Conservation (phyloP, 2,329 filamentous ascomycete genomes). For the Clonostachys rosea region DNA sequence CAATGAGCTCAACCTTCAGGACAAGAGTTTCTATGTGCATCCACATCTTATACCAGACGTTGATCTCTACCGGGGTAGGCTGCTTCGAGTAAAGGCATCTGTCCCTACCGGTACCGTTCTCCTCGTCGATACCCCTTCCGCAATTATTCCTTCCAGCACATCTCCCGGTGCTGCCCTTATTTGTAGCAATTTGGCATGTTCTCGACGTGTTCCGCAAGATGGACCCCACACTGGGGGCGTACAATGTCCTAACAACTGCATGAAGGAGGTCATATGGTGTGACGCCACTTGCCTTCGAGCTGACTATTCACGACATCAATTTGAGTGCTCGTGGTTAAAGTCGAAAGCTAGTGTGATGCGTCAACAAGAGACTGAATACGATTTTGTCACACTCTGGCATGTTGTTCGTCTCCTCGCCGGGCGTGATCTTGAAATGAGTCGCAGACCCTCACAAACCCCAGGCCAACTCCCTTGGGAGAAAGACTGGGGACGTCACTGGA, state of each 20-base stretch:
- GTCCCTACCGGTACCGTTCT: constrained; percentile 15
- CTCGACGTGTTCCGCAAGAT: constrained; percentile 6
- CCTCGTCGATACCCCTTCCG: constrained; percentile 17
- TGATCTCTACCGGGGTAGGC: constrained; percentile 15
- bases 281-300: constrained; percentile 9
- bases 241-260: constrained; percentile 10
- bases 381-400: constrained; percentile 19
- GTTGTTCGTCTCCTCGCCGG: constrained; percentile 17
- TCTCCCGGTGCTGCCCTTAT: constrained; percentile 9
- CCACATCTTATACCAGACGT: constrained; percentile 12
- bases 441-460: background rate
- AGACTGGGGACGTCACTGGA: constrained; percentile 15
- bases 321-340: constrained; percentile 17
- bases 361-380: constrained; percentile 11
- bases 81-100: constrained; percentile 12
- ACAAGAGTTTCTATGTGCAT: constrained; percentile 12
- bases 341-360: constrained; percentile 8
- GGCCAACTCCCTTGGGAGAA: constrained; percentile 3
- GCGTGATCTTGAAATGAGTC: constrained; percentile 9
- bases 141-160: constrained; percentile 14
- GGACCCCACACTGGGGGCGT: constrained; percentile 3
- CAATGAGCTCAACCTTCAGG: constrained; percentile 1
- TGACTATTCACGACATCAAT: constrained; percentile 13
- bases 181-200: constrained; percentile 18
- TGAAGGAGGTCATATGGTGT: constrained; percentile 17